Base-by-base conservation (phyloP, 202 grass and related monocot genomes). In the Carex arenaria region DNA sequence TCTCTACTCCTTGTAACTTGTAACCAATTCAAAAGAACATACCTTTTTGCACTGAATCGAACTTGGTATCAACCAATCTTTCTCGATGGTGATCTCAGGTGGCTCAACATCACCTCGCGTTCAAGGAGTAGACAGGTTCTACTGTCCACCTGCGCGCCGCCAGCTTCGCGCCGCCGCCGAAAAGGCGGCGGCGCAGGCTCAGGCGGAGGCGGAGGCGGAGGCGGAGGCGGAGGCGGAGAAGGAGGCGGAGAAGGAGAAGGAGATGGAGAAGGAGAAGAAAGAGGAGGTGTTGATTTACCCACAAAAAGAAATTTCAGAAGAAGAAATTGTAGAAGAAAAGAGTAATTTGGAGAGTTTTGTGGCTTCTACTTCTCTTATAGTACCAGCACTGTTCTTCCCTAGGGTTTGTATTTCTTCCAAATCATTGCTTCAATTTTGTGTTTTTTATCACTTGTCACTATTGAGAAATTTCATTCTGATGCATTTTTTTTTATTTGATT, bases 281-380 rank as follows among this genome's bases (percentile, higher is more conserved):
- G 61, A 49, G 56, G n/a, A 67, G 57, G 81, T 70, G 47, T 43
- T 80, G 65, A 18, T 6, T 69, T 69, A 18, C 31, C 32, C 53
- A 6, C 22, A 52, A 82, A 71, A 61, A 17, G 30, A 60, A 67
- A 4, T 61, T 34, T 26, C 7, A 31, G 17, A 60, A 72, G 51
- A 72, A 18, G 53, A 61, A 53, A 65, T 64, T n/a, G 23, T 64
- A 80, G 63, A 78, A 78, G 74, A 78, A 9, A 56, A 23, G 51
- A 87, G 83, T 56, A 96, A 93, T 80, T 89, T 96, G 76, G 89
- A 93, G 52, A 74, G 90, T 57, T 91, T 96, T 64, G 85, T 96
- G 53, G 61, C 88, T 31, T 90, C 85, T 13, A 96, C 90, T 52
- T 86, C 90, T 57, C 81, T 88, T 60, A 34, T 73, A 34, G 89